A percentile compares a stretch with the other conserved stretches of the same genome.
Conservation (phyloP, 352 stramenopile genomes). For the Globisporangium yorkense region DNA sequence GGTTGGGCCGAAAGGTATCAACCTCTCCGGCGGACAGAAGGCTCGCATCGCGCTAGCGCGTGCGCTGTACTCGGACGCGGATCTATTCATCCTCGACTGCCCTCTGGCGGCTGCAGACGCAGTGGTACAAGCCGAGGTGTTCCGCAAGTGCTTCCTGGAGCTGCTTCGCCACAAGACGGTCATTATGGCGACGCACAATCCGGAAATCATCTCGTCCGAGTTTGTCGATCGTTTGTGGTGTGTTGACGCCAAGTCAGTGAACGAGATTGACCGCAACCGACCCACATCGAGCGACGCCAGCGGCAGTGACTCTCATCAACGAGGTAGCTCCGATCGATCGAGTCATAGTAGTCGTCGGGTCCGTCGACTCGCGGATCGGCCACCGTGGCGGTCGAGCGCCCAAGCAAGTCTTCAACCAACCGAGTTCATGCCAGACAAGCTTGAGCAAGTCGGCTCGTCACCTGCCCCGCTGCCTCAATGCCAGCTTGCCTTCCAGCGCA, state of each 20-base stretch:
- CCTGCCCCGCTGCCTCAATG: no score
- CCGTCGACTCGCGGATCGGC: slow-evolving; percentile 18
- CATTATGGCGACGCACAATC: slow-evolving; percentile 89
- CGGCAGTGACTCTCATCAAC: no score
- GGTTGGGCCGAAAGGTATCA: slow-evolving; percentile 16
- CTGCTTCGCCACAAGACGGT: slow-evolving; percentile 42
- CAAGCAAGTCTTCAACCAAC: not conserved
- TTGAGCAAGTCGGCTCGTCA: no score
- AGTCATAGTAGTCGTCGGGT: no score
- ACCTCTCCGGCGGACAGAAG: slow-evolving; percentile 24
- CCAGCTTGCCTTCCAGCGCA: no score
- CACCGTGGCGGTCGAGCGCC: slow-evolving; percentile 19
- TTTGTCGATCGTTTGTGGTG: slow-evolving; percentile 32
- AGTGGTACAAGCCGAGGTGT: slow-evolving; percentile 38
- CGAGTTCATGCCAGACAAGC: no score
- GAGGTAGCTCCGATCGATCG: no score
- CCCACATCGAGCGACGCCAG: no score
- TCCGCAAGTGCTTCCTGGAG: slow-evolving; percentile 34
- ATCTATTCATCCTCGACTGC: slow-evolving; percentile 32
- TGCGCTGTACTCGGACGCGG: slow-evolving; percentile 30
- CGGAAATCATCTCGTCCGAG: slow-evolving; percentile 51
- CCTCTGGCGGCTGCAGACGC: slow-evolving; percentile 25
- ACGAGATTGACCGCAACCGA: no score
- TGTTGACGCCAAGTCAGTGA: slow-evolving; percentile 7
- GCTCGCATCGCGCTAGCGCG: slow-evolving; percentile 29